Evolutionary conservation across 2,329 filamentous ascomycete species (phyloP), one percentile per base, ranked within the genome.

Genomic region (Plenodomus biglobosus): DNA sequence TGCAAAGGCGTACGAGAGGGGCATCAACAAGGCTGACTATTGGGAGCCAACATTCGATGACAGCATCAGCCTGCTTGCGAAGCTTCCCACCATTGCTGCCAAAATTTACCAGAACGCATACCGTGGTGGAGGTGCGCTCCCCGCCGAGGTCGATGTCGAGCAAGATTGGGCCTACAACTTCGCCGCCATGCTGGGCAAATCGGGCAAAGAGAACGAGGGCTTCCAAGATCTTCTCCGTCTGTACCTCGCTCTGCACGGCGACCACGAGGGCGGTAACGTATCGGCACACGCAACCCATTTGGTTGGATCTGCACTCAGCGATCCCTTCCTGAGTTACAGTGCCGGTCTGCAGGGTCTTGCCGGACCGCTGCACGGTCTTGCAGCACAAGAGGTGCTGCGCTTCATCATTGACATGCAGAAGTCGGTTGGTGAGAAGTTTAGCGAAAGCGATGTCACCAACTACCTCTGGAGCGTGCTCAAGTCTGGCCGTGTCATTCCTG

Each of bases 101-200:
- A 95, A 96, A 76, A 96, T 99, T 69, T 96, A 99, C 81, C 90
- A 96, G 68, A 94, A 94, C 73, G 80, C 90, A 56, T 89, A 94
- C 82, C 79, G 83, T 70, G 76, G 80, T 62, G 84, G 92, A 71
- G 85, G 87, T 66, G 78, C 88, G 58, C 79, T 96, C 54, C 85
- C 90, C 8, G 83, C 86, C 62, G 78, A 88, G 72, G 79, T 95
- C 41, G 92, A 99, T 65, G 75, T 84, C 48, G 81, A 87, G 61
- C 90, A 96, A 76, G 94, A 99, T 75, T 99, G 94, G 94, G 87
- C 92, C 0, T 95, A 96, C 81, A 99, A 99, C 81, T 99, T 96
- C 68, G 94, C 94, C 38, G 89, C 91, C 58, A 91, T 97, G 85
- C 83, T 97, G 44, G 92, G 92, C 68, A 96, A 95, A 78, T 84